Evolutionary conservation across 148 eudicot genomes (phyloP).

Genomic region (Arctostaphylos glauca): DNA sequence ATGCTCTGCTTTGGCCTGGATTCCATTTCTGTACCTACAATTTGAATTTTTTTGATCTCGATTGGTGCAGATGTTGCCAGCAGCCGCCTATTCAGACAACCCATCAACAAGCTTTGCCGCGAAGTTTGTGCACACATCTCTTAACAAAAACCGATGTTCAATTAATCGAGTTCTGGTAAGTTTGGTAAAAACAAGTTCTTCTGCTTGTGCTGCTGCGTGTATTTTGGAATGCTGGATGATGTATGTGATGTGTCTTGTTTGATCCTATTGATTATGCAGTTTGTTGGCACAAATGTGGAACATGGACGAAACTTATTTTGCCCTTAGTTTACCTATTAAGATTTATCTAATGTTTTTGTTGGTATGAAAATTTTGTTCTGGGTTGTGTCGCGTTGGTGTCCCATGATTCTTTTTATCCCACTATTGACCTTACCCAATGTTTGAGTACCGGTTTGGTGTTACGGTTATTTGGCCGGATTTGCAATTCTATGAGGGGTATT

Average conservation of each 20-base stretch:
- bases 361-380: background rate
- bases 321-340: background rate
- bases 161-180: constrained; percentile 95
- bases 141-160: constrained; percentile 90
- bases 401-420: background rate
- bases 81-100: constrained; percentile 84
- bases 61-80: constrained; percentile 83
- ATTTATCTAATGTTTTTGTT: background rate
- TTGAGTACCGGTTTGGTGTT: background rate
- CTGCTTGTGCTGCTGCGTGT: background rate
- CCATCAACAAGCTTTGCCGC: constrained; percentile 97
- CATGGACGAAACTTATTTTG: too few species aligned
- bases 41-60: background rate
- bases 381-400: background rate
- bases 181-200: constrained; percentile 9
- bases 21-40: background rate
- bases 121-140: constrained; percentile 91
- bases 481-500: background rate
- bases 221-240: background rate
- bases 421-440: background rate
- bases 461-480: background rate
- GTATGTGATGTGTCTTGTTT: background rate
- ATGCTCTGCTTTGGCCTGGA: background rate
- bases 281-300: too few species aligned
- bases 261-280: background rate